Percentiles rank a stretch among this genome's conserved stretches.
phyloP scores from a whole-genome alignment of 345 rosid genomes.

The Corymbia maculata region DNA sequence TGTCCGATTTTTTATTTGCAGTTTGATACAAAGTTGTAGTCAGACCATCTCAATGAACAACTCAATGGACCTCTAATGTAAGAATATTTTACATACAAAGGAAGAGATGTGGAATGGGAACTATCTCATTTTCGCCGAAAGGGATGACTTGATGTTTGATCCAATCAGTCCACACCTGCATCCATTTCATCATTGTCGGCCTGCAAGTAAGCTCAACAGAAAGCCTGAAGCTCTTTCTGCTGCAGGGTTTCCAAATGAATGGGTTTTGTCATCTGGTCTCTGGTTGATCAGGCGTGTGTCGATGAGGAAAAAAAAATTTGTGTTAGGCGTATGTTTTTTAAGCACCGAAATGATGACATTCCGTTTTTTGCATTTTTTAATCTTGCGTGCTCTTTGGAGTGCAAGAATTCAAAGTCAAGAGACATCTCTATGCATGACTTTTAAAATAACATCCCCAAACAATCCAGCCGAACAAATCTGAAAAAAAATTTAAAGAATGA shows the following conservation, averaged over 20 bases:
- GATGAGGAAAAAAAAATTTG: too few relatives aligned
- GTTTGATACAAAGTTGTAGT: not conserved
- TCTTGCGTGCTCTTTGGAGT: not conserved
- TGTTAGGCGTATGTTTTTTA: rapidly evolving
- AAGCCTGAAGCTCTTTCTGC: not conserved
- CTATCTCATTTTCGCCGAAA: not conserved
- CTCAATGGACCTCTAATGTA: too few relatives aligned
- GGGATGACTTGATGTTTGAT: not conserved
- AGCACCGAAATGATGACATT: not conserved
- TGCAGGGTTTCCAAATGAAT: not conserved
- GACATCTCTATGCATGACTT: not conserved
- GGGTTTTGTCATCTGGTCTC: not conserved
- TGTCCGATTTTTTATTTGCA: not conserved
- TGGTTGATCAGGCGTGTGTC: too few relatives aligned
- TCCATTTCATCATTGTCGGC: not conserved
- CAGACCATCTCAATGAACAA: too few relatives aligned
- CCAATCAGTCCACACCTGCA: not conserved
- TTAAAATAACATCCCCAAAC: not conserved
- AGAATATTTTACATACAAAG: not conserved
- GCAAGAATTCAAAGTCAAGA: not conserved
- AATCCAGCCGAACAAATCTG: not conserved
- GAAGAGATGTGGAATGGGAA: not conserved
- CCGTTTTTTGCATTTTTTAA: not conserved
- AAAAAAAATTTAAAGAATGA: not conserved
- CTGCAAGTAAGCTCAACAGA: not conserved